Evolutionary conservation across 139 green algal species (phyloP), one percentile per base, ranked within the genome.

Genomic region (Trebouxia sp.): DNA sequence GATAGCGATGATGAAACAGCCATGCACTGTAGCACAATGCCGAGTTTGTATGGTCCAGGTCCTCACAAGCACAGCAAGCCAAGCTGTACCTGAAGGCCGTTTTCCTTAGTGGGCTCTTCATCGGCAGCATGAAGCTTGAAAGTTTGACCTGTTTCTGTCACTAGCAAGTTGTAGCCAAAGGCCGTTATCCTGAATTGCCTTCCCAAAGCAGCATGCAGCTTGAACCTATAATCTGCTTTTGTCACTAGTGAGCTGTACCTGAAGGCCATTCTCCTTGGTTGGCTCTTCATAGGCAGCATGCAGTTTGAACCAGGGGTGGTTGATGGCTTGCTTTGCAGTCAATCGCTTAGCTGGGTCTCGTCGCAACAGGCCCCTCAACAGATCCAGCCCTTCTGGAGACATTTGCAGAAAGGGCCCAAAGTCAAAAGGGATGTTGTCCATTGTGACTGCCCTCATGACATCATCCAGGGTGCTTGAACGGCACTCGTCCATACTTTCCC

Each of bases 281-380:
- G 32, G n/a, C 35, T 72, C 62, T 6, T 72, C 62, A 72, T 30
- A 72, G 10, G 62, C 62, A 43, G 62, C 62, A 72, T 80, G 70
- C 53, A 72, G 32, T 10, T 37, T 53, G 65, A 94, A 91, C 85
- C 90, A 97, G n/a, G 88, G 84, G 81, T 95, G 92, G 32, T 80
- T 32, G 58, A 95, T 81, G 28, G 92, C 92, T 67, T 93, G 42
- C 41, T 82, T 76, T 24, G 92, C 91, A 0, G 83, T 93, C 51
- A 92, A 87, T 28, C 93, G 85, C 58, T 80, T 58, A 37, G 74
- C 75, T 28, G 91, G 90, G 76, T 95, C 83, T 20, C 90, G 89
- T 14, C 82, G 26, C 22, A 96, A 86, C 86, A 95, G 78, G 15
- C 37, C 26, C 39, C 67, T 38, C 41, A 84, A 24, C 28, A 84